phyloP scores from a whole-genome alignment of 768 basidiomycete species.

The Russula sp. region DNA sequence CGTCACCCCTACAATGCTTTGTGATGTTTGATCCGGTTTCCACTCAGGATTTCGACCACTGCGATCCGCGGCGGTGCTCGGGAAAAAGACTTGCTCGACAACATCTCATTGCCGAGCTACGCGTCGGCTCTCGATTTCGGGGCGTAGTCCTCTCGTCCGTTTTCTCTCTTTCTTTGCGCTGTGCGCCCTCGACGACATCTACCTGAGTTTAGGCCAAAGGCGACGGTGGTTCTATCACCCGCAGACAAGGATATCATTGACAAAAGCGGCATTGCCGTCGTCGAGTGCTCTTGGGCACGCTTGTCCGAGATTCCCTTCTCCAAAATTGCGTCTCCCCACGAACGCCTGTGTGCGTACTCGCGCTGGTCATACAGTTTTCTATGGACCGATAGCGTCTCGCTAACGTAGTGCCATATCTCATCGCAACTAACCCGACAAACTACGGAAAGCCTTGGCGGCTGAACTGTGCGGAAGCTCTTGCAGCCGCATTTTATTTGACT shows the following conservation, averaged over 20 bases:
- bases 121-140: constrained; percentile 78
- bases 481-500: constrained; percentile 91
- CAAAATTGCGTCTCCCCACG: constrained; percentile 90
- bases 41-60: constrained; percentile 89
- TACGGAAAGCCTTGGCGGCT: constrained; percentile 96
- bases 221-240: constrained; percentile 67
- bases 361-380: neutral
- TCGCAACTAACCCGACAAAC: constrained; percentile 95
- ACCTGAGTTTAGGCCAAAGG: constrained; percentile 60
- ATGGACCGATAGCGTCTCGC: neutral
- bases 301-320: constrained; percentile 90
- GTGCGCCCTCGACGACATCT: neutral
- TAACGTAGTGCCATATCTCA: constrained; percentile 77
- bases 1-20: neutral
- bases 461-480: constrained; percentile 91
- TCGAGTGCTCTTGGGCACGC: constrained; percentile 98
- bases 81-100: constrained; percentile 89
- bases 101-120: constrained; percentile 76
- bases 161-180: neutral
- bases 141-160: constrained; percentile 92
- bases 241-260: constrained; percentile 76
- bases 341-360: constrained; percentile 66
- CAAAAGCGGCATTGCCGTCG: constrained; percentile 80
- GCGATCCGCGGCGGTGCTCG: constrained; percentile 80
- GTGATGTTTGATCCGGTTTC: neutral